Evolutionary conservation across 768 basidiomycete species (phyloP).

Genomic region (Suillus tomentosus): DNA sequence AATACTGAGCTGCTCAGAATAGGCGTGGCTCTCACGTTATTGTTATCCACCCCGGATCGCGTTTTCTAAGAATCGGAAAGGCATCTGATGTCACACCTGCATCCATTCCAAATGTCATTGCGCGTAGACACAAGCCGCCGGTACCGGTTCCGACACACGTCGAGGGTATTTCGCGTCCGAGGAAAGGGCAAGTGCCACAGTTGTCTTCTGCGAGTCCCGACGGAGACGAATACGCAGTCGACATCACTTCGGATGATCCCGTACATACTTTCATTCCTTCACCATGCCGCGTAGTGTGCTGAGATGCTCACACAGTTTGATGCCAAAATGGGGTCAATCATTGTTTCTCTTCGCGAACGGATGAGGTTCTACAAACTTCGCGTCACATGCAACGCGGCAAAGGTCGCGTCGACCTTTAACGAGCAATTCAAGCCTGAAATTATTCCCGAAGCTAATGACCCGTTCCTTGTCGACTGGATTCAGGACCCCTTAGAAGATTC

Average conservation of each 20-base stretch:
- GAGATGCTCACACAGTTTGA: constrained; percentile 54
- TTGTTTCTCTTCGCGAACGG: constrained; percentile 71
- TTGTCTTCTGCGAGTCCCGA: constrained; percentile 28
- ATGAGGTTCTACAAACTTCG: constrained; percentile 87
- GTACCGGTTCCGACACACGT: constrained; percentile 46
- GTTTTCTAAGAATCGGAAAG: constrained; percentile 70
- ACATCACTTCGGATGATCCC: constrained; percentile 57
- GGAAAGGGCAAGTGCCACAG: constrained; percentile 32
- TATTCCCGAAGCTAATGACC: constrained; percentile 85
- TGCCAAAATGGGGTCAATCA: constrained; percentile 71
- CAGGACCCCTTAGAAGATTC: constrained; percentile 49
- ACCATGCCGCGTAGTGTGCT: constrained; percentile 6
- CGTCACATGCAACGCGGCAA: constrained; percentile 69
- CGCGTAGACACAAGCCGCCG: constrained; percentile 56
- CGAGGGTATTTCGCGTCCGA: constrained; percentile 58
- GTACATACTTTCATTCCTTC: constrained; percentile 40
- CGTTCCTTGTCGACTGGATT: constrained; percentile 85
- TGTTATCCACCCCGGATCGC: constrained; percentile 80
- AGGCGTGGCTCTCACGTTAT: constrained; percentile 80
- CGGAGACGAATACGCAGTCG: constrained; percentile 55
- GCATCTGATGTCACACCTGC: constrained; percentile 79
- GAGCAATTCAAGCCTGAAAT: constrained; percentile 81
- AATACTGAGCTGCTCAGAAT: constrained; percentile 33
- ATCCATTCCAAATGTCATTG: constrained; percentile 69
- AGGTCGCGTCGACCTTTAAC: constrained; percentile 78